These are phyloP conservation scores for Buddleja alternifolia DNA, from an alignment of 257 asterid genomes.

Conservation along the genomic window DNA sequence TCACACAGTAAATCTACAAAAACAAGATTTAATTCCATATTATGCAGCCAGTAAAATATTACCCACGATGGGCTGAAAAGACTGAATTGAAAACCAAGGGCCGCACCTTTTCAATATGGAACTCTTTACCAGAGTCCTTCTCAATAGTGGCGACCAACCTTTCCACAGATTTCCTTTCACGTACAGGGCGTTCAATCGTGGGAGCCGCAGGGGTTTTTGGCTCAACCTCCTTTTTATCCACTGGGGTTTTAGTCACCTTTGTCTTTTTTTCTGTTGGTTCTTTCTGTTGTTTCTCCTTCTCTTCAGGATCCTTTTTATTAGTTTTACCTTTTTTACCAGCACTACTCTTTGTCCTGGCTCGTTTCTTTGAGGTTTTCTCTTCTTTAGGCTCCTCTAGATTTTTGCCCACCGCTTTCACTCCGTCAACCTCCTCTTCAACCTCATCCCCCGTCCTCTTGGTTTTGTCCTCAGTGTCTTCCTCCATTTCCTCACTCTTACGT, in stretches of 20 bases:
- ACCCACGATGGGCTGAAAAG: constrained; percentile 1
- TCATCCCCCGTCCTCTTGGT: constrained; percentile 10
- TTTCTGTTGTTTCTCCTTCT: constrained; percentile 49
- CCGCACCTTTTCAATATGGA: constrained; percentile 76
- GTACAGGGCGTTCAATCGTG: constrained; percentile 79
- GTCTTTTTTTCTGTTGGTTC: constrained; percentile 33
- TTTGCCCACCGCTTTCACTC: constrained; percentile 39
- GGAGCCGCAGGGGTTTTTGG: constrained; percentile 65
- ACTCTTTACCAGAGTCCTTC: constrained; percentile 62
- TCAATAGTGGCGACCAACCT: constrained; percentile 86
- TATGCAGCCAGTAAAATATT: background rate
- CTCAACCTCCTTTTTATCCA: constrained; percentile 42
- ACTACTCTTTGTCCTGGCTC: constrained; percentile 50
- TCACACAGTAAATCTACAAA: background rate
- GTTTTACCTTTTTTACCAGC: constrained; percentile 39
- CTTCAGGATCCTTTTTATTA: constrained; percentile 48
- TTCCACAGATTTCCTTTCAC: constrained; percentile 92
- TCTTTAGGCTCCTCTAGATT: constrained; percentile 40
- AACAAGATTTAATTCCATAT: background rate
- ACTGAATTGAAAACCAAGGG: constrained; percentile 3
- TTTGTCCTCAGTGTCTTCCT: constrained; percentile 29
- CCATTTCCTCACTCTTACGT: constrained; percentile 20
- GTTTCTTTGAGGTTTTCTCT: constrained; percentile 54
- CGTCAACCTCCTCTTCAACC: constrained; percentile 34
- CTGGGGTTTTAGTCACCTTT: constrained; percentile 37